Base-by-base conservation (phyloP, 768 basidiomycete genomes). In the Mycena belliarum region DNA sequence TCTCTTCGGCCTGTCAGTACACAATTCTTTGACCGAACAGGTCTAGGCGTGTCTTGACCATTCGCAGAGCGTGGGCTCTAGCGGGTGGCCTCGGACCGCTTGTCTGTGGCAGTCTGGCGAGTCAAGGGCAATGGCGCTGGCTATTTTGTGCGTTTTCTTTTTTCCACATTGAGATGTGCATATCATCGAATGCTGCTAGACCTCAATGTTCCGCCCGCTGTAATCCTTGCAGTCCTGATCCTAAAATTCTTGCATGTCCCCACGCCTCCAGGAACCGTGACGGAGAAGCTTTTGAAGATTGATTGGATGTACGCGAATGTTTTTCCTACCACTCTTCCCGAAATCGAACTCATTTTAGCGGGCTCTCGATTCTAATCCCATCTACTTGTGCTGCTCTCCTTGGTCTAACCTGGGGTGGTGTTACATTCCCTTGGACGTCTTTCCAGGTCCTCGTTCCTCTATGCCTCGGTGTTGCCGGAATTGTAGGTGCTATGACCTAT, bases 221-320 rank as follows among this genome's bases (percentile, higher is more conserved):
- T 63, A 15, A 23, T 77, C 8, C 63, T 66, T 3, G 69, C 63
- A 0, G 63, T 49, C 7, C 15, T 76, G 3, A 60, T 74, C 26
- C 41, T 70, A 4, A 37, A 72, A 29, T 72, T 69, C 54, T 62
- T 78, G 29, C 65, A 68, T 23, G 61, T 79, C 16, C 72, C 69
- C 18, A 68, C 66, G 15, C 75, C 79, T 1, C 40, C 64, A 3
- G 76, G 70, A n/a, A 66, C 63, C 12, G 59, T 67, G 24, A 48
- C 52, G 15, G 66, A 71, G 33, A 78, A 77, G 53, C 43, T 78
- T 15, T 45, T 50, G 1, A 68, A 70, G 12, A 69, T 79, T 55
- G 77, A 79, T 52, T 72, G 73, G 69, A 70, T 73, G 76, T 79
- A 25, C n/a, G n/a, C n/a, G n/a, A n/a, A n/a, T n/a, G n/a, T n/a